A percentile compares a stretch with the other conserved stretches of the same genome.
phyloP scores from a whole-genome alignment of 257 asterid genomes.

The Solanum verrucosum region DNA sequence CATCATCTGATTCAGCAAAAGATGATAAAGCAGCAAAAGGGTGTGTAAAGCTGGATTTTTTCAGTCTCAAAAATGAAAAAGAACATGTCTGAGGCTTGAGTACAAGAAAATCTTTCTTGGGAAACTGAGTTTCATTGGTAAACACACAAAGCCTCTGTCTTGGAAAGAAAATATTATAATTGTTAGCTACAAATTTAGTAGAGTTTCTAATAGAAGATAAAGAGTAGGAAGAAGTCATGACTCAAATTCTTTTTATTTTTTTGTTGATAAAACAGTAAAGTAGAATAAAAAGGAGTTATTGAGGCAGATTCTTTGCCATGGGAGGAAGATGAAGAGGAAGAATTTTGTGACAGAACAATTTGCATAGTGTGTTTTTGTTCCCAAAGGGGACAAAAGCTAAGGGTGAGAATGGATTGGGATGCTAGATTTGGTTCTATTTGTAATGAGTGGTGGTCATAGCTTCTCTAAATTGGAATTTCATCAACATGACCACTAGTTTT shows the following conservation, averaged over 20 bases:
- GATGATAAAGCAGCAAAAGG: conserved; percentile 62
- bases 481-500: conserved; percentile 14
- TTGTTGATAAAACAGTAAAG: background rate
- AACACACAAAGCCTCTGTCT: conserved; percentile 11
- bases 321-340: conserved; percentile 18
- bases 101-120: conserved; percentile 23
- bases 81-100: conserved; percentile 24
- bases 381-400: background rate
- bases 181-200: conserved; percentile 19
- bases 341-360: background rate
- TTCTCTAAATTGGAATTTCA: background rate
- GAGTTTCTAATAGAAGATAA: conserved; percentile 43
- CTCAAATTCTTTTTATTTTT: background rate
- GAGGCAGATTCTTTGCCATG: conserved; percentile 39
- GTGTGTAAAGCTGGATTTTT: conserved; percentile 12
- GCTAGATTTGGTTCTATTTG: conserved; percentile 14
- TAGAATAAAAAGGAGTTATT: conserved; percentile 22
- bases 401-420: conserved; percentile 26
- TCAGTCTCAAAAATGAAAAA: conserved; percentile 17
- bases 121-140: conserved; percentile 13
- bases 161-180: conserved; percentile 26
- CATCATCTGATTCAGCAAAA: conserved; percentile 43
- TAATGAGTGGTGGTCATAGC: conserved; percentile 42
- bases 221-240: conserved; percentile 55
- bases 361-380: background rate